Evolutionary conservation across 2,329 filamentous ascomycete species (phyloP), one percentile per base, ranked within the genome.

Genomic region (Fusarium chlamydosporum): DNA sequence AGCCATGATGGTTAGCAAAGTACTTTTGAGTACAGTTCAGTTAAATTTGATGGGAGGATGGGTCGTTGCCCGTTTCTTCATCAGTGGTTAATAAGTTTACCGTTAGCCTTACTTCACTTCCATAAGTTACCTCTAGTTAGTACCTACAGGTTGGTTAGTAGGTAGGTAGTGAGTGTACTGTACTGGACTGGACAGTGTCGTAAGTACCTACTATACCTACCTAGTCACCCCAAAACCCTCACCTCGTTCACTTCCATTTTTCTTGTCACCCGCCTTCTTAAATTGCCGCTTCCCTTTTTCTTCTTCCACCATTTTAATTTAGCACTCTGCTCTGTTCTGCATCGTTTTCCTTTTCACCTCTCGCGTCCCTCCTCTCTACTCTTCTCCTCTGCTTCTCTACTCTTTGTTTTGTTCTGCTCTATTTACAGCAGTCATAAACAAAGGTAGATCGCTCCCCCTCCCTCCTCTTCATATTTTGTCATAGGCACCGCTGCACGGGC

Each of bases 211-310:
- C n/a, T n/a, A n/a, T n/a, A n/a, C n/a, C n/a, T n/a, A n/a, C n/a
- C n/a, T n/a, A 29, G 29, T 9, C 29, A 29, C 10, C 10, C 50
- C 71, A 66, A 72, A 74, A 68, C 72, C 72, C 72, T 74, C 70
- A 71, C 23, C 47, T 50, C 47, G 9, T 57, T 70, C 67, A 66
- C 65, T 67, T 62, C 23, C 67, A 66, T 63, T 67, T 62, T 69
- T 56, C 64, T 67, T 60, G 48, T 47, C 60, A 55, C 70, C 70
- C 31, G 51, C 63, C 56, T 58, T 64, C 69, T 70, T 72, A 74
- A 74, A 73, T 74, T 74, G 67, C 71, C 72, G 72, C 72, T 71
- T 63, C 65, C 51, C 55, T 65, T 61, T 71, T 70, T 61, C 62
- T 42, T 48, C 34, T 51, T 29, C 47, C 50, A 71, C 59, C 51